These are phyloP conservation scores for Jaapia argillacea DNA, from an alignment of 768 basidiomycete species.

Conservation along the genomic window DNA sequence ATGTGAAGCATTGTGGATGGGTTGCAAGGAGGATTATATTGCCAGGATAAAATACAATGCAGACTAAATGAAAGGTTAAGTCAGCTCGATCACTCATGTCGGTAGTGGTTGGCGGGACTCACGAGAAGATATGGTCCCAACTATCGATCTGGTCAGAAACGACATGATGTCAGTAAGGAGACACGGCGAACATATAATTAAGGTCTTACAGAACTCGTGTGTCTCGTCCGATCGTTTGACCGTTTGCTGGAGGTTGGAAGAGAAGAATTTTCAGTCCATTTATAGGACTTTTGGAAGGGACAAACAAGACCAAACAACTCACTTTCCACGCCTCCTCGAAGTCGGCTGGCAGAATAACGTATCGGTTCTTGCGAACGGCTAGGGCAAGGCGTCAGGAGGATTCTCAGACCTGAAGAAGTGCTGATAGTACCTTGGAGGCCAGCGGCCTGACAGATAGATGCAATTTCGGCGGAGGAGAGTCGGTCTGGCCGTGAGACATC, in stretches of 20 bases:
- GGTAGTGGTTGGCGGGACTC: no score
- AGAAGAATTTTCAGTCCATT: constrained; percentile 23
- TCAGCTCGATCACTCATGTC: no score
- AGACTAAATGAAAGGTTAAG: constrained; percentile 2
- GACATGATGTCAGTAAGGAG: constrained; percentile 3
- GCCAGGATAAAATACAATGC: neutral
- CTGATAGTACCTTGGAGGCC: constrained; percentile 78
- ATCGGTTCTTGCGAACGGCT: constrained; percentile 98
- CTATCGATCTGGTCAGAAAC: constrained; percentile 29
- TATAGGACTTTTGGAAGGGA: constrained; percentile 16
- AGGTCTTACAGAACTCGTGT: constrained; percentile 79
- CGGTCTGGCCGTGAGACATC: constrained; percentile 96
- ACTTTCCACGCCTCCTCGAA: constrained; percentile 99
- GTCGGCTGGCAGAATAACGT: constrained; percentile 92
- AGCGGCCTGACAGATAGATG: constrained; percentile 93
- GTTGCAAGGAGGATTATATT: no score
- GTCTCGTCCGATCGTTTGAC: constrained; percentile 96
- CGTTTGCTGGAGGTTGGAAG: constrained; percentile 65
- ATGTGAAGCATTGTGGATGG: no score
- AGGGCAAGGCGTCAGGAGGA: neutral
- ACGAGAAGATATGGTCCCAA: constrained; percentile 5
- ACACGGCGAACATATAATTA: neutral
- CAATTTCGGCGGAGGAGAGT: constrained; percentile 90
- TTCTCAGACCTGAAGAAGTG: neutral
- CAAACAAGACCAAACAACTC: constrained; percentile 44